phyloP scores from a whole-genome alignment of 495 filamentous ascomycete species.

The Neurospora sp. region DNA sequence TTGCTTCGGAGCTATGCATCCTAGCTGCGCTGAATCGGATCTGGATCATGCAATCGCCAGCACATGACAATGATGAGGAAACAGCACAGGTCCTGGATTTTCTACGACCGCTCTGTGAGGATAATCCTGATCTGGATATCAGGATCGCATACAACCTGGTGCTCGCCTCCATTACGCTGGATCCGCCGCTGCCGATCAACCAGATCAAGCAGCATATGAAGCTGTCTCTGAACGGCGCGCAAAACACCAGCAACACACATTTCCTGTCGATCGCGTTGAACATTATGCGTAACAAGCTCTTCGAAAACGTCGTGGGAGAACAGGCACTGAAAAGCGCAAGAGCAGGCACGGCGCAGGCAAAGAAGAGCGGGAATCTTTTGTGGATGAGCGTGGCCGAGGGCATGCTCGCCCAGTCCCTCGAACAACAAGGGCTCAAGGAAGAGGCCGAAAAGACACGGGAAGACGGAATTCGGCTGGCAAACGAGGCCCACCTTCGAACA shows the following conservation, averaged over 20 bases:
- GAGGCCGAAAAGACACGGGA: constrained; percentile 43
- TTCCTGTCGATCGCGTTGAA: constrained; percentile 72
- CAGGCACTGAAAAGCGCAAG: constrained; percentile 83
- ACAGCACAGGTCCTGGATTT: constrained; percentile 49
- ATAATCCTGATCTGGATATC: constrained; percentile 63
- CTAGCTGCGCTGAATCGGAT: constrained; percentile 73
- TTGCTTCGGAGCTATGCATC: constrained; percentile 62
- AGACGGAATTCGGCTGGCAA: constrained; percentile 17
- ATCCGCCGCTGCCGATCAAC: constrained; percentile 46
- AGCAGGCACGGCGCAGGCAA: constrained; percentile 64
- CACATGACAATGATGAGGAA: constrained; percentile 36
- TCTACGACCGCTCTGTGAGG: constrained; percentile 56
- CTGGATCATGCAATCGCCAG: constrained; percentile 65
- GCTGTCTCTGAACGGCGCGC: constrained; percentile 40
- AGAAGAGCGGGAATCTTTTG: constrained; percentile 61
- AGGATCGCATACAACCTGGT: constrained; percentile 71
- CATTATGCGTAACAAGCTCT: constrained; percentile 79
- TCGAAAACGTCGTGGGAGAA: constrained; percentile 73
- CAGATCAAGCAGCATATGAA: constrained; percentile 72
- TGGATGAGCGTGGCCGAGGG: constrained; percentile 82
- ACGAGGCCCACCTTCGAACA: constrained; percentile 21
- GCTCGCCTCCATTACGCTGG: constrained; percentile 52
- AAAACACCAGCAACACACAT: constrained; percentile 58
- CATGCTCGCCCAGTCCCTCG: constrained; percentile 65
- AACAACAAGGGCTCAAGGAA: constrained; percentile 55